Evolutionary conservation across 1,284 basidiomycete genomes (phyloP).

Genomic region (Cystobasidium sp.): DNA sequence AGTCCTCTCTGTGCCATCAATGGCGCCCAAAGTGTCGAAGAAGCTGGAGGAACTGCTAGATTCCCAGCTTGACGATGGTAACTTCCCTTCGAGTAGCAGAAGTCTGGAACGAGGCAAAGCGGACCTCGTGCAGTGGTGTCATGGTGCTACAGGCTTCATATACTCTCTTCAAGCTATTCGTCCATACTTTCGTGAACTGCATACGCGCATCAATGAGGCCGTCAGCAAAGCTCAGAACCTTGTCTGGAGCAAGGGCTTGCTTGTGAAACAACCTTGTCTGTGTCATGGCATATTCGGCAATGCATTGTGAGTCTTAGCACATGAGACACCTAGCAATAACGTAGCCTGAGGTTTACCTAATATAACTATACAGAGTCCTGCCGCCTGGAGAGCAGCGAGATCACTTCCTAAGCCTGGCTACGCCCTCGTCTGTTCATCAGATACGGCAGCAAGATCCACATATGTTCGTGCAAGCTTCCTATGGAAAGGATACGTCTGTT

Average conservation of each 20-base stretch:
- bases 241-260: background rate
- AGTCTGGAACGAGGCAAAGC: constrained; percentile 3
- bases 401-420: background rate
- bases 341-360: no score
- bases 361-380: background rate
- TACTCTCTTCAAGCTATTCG: background rate
- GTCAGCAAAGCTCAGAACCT: background rate
- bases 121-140: constrained; percentile 7
- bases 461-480: constrained; percentile 7
- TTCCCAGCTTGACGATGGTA: background rate
- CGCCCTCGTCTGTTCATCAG: background rate
- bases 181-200: background rate
- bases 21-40: background rate
- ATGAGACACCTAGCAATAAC: no score
- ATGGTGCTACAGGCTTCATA: constrained; percentile 2
- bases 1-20: background rate
- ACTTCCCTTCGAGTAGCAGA: constrained; percentile 5
- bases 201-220: background rate
- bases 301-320: background rate
- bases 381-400: constrained; percentile 1
- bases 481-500: background rate
- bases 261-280: background rate
- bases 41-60: background rate
- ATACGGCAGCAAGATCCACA: background rate
- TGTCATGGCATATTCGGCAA: constrained; percentile 7